These are phyloP conservation scores for Seminavis robusta DNA, from an alignment of 108 stramenopile genomes.

Conservation along the genomic window DNA sequence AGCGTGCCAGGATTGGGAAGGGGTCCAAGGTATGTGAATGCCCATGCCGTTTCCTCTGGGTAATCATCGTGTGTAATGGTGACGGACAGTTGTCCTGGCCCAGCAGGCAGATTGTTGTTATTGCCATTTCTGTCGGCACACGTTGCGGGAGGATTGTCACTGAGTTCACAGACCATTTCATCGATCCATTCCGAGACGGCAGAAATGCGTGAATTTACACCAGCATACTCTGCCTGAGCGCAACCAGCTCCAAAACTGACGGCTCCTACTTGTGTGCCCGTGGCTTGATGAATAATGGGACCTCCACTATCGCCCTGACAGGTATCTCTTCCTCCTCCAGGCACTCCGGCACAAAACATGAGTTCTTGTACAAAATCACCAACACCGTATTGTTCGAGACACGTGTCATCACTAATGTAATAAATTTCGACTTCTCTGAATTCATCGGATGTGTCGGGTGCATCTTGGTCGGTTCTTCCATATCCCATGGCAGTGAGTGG, in stretches of 20 bases:
- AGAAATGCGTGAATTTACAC: constrained; percentile 16
- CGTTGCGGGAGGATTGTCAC: constrained; percentile 19
- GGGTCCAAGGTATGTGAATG: too few relatives aligned
- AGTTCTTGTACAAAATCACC: neutral
- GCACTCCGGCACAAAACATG: constrained; percentile 1
- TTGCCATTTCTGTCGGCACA: too few relatives aligned
- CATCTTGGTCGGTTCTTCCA: constrained; percentile 10
- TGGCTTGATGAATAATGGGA: constrained; percentile 24
- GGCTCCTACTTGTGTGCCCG: constrained; percentile 28
- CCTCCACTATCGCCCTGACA: constrained; percentile 36
- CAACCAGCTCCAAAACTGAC: constrained; percentile 40
- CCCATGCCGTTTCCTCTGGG: too few relatives aligned
- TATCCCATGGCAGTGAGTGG: constrained; percentile 14
- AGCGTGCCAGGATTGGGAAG: too few relatives aligned
- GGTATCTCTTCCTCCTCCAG: constrained; percentile 4
- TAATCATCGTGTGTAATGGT: too few relatives aligned
- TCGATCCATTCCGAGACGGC: constrained; percentile 19
- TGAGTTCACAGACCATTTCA: constrained; percentile 11
- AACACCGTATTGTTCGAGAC: neutral
- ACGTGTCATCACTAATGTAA: neutral
- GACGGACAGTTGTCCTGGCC: too few relatives aligned
- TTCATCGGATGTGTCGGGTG: neutral
- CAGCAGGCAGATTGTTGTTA: too few relatives aligned
- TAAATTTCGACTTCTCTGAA: neutral
- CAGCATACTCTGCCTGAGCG: constrained; percentile 14